These are phyloP conservation scores for Arachis monticola DNA, from an alignment of 331 rosid genomes.

Conservation along the genomic window DNA sequence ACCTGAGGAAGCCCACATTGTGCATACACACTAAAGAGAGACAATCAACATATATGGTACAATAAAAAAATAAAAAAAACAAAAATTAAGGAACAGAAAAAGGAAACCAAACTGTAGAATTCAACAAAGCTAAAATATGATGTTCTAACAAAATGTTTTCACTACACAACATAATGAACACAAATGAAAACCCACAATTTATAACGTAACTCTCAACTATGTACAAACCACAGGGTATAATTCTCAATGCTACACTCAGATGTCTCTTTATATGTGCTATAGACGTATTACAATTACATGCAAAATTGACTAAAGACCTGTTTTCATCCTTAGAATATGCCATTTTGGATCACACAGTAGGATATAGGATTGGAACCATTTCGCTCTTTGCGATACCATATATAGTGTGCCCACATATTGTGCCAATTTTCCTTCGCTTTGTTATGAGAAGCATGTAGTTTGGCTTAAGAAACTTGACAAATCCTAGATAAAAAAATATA, in stretches of 20 bases:
- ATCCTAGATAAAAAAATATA: conserved; percentile 62
- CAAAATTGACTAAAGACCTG: conserved; percentile 99
- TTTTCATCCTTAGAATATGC: conserved; percentile 94
- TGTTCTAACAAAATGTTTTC: conserved; percentile 42
- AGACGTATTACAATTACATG: conserved; percentile 84
- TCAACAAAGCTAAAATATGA: conserved; percentile 29
- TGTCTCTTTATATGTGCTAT: conserved; percentile 65
- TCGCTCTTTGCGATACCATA: conserved; percentile 80
- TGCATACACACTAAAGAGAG: conserved; percentile 56
- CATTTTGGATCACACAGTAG: conserved; percentile 76
- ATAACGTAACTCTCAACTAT: conserved; percentile 45
- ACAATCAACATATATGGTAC: conserved; percentile 49
- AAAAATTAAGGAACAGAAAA: conserved; percentile 34
- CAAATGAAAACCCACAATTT: conserved; percentile 25
- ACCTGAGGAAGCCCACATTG: conserved; percentile 57
- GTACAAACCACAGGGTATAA: conserved; percentile 62
- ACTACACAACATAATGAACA: conserved; percentile 39
- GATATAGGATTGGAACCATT: conserved; percentile 86
- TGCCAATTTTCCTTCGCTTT: conserved; percentile 83
- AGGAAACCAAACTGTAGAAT: conserved; percentile 42
- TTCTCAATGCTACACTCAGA: conserved; percentile 62
- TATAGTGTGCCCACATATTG: conserved; percentile 80
- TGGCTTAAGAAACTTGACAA: conserved; percentile 92
- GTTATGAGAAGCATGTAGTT: conserved; percentile 91
- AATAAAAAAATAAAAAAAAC: not conserved